Conservation (phyloP, 139 green algal species). For the Spirogloea muscicola region DNA sequence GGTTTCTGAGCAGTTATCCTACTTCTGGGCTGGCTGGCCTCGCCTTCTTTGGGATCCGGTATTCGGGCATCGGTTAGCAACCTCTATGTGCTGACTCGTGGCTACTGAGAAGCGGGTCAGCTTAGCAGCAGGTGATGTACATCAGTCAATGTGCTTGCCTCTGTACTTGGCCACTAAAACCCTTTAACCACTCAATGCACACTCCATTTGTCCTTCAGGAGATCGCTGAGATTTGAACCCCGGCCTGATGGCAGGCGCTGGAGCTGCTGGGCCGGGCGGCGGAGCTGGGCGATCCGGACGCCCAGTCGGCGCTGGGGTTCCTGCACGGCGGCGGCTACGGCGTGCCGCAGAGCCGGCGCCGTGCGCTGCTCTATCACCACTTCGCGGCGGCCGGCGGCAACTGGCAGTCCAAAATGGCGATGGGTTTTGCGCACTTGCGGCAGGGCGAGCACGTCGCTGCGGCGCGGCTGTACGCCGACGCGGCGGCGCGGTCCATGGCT, state of each 20-base stretch:
- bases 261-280: conserved; percentile 34
- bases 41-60: no score
- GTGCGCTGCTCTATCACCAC: conserved; percentile 24
- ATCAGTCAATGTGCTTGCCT: no score
- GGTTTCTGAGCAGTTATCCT: no score
- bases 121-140: no score
- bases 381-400: conserved; percentile 31
- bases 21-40: no score
- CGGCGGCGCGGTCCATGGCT: conserved; percentile 13
- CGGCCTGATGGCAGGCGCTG: conserved; percentile 11
- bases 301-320: conserved; percentile 83
- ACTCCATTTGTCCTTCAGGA: no score
- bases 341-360: conserved; percentile 23
- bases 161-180: no score
- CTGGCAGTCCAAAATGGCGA: conserved; percentile 28
- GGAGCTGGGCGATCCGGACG: conserved; percentile 56
- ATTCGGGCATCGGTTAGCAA: no score
- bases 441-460: conserved; percentile 33
- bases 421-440: conserved; percentile 9
- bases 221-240: no score
- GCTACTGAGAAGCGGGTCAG: no score
- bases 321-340: conserved; percentile 78
- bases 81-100: no score
- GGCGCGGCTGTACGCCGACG: conserved; percentile 24
- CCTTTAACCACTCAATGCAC: no score